Evolutionary conservation across 129 eudicot species (phyloP), one percentile per base, ranked within the genome.

Genomic region (Artemisia annua): DNA sequence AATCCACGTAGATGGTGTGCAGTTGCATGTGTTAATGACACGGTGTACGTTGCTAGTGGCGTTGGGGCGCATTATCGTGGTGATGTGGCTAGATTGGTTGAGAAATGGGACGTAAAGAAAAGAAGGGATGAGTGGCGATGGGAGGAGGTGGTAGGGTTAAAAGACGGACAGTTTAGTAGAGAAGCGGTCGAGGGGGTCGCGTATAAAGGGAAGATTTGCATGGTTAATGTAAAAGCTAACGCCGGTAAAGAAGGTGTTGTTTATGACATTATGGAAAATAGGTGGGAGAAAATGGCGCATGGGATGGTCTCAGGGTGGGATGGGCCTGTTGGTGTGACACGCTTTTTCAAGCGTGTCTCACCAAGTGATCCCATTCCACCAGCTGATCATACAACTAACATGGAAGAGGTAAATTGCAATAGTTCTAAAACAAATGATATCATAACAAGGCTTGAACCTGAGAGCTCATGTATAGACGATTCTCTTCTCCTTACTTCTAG

Each of bases 301-400:
- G 92, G 92, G 66, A 89, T 89, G 96, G 62, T 78, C 9, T 74
- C 78, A 3, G 90, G 90, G 67, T 89, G 96, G 96, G 75, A 66
- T 0, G 92, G 96, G 60, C 87, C 90, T 11, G 90, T 81, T 7
- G 81, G 82, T 1, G 84, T 66, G 73, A 78, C 75, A 50, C 46
- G 46, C 2, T 7, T 2, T 39, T 39, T 39, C 46, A 39, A 39
- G 46, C 46, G 10, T 39, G 46, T 39, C 9, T 8, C 46, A 39
- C 11, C 46, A 39, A 39, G 2, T 7, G 2, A 39, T 39, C 46
- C 46, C 46, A 1, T 39, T 8, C 46, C 46, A 7, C 2, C 9
- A 7, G 46, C 46, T 7, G 10, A 39, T 39, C 11, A 2, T 7
- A 39, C 46, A 39, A 7, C 46, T 39, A 39, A 7, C 46, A 39